Evolutionary conservation across 345 rosid genomes (phyloP).

Genomic region (Dipteronia sinensis): DNA sequence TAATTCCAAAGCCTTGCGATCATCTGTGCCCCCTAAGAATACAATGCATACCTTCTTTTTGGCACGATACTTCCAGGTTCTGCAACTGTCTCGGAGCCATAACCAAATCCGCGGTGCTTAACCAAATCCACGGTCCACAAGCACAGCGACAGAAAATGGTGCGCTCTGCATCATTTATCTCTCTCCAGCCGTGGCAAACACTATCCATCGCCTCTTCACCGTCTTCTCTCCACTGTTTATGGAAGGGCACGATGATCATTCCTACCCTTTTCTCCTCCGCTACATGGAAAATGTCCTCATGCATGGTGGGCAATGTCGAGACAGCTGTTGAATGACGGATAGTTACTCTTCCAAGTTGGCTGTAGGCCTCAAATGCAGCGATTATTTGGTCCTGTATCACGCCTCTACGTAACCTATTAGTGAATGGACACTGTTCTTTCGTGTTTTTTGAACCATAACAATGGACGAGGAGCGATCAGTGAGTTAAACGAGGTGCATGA

Average conservation of each 20-base stretch:
- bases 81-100: not conserved
- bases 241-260: conserved; percentile 45
- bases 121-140: conserved; percentile 39
- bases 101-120: conserved; percentile 33
- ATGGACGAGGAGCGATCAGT: conserved; percentile 38
- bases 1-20: conserved; percentile 31
- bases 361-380: conserved; percentile 23
- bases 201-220: conserved; percentile 22
- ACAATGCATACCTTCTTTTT: conserved; percentile 23
- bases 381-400: conserved; percentile 12
- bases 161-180: conserved; percentile 36
- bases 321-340: conserved; percentile 33
- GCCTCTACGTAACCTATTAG: conserved; percentile 17
- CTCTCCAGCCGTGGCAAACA: conserved; percentile 29
- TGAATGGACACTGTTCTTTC: conserved; percentile 39
- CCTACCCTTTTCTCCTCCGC: conserved; percentile 36
- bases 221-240: conserved; percentile 27
- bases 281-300: conserved; percentile 44
- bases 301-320: conserved; percentile 38
- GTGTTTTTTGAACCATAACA: conserved; percentile 39
- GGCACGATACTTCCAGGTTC: not conserved
- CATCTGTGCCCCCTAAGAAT: conserved; percentile 39
- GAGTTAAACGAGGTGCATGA: conserved; percentile 44
- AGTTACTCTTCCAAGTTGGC: conserved; percentile 16
- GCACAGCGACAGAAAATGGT: conserved; percentile 43